Evolutionary conservation across 2,329 filamentous ascomycete genomes (phyloP).

Genomic region (Plenodomus biglobosus): DNA sequence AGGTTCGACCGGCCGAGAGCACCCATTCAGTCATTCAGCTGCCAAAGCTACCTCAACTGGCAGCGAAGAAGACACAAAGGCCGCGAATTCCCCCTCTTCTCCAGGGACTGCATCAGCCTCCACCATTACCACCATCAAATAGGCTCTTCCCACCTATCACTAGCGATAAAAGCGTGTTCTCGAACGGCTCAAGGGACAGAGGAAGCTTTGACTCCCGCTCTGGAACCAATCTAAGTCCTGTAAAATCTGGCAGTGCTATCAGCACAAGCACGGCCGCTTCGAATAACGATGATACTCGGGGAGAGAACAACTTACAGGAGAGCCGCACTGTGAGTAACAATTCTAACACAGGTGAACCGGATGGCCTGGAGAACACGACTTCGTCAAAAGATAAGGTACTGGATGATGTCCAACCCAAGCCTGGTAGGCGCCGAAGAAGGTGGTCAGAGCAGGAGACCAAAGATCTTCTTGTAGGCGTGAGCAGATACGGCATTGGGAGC

Average conservation of each 20-base stretch:
- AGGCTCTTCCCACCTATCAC: constrained; percentile 63
- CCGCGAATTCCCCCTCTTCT: constrained; percentile 53
- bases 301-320: not conserved
- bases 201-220: constrained; percentile 14
- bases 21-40: constrained; percentile 36
- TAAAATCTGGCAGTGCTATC: not conserved
- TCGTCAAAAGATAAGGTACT: not conserved
- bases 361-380: not conserved
- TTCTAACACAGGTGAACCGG: not conserved
- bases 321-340: not conserved
- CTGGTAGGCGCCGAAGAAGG: constrained; percentile 57
- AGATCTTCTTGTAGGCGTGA: constrained; percentile 60
- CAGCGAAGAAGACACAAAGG: constrained; percentile 35
- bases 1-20: constrained; percentile 1
- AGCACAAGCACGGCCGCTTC: not conserved
- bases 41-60: constrained; percentile 44
- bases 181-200: constrained; percentile 22
- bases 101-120: constrained; percentile 64
- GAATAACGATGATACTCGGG: not conserved
- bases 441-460: constrained; percentile 66
- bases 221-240: not conserved
- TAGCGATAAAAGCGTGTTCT: constrained; percentile 44
- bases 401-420: constrained; percentile 30
- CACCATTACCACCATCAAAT: constrained; percentile 55
- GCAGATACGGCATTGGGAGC: constrained; percentile 63